A percentile compares a stretch with the other conserved stretches of the same genome.
phyloP scores from a whole-genome alignment of 1,139 yeast species.

The Entelexis sorbosivorans region DNA sequence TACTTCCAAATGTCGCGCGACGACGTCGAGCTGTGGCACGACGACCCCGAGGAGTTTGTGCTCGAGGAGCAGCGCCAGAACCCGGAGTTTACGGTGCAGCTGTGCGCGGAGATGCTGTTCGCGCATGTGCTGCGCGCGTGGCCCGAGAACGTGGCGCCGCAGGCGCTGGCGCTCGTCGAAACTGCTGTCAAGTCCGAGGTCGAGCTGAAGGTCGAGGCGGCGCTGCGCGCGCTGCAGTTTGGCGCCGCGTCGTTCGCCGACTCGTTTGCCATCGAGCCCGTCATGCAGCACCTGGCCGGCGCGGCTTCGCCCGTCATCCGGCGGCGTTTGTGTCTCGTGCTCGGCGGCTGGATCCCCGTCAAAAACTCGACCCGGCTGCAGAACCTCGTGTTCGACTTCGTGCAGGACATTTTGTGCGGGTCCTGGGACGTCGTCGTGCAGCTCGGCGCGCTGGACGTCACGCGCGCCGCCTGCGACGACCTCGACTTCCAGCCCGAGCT shows the following conservation, averaged over 20 bases:
- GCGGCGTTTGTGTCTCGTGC: constrained; percentile 63
- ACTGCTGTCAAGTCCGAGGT: constrained; percentile 36
- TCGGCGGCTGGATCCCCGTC: constrained; percentile 70
- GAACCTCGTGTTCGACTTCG: constrained; percentile 46
- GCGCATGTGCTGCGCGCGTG: constrained; percentile 61
- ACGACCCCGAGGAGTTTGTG: constrained; percentile 89
- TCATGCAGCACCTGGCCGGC: constrained; percentile 49
- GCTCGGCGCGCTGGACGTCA: constrained; percentile 62
- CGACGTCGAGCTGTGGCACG: constrained; percentile 70
- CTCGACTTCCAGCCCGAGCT: constrained; percentile 68
- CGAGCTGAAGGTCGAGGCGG: constrained; percentile 63
- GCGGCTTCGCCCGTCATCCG: constrained; percentile 44
- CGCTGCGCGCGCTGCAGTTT: constrained; percentile 68
- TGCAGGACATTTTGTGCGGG: constrained; percentile 7
- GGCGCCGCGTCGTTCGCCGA: constrained; percentile 48
- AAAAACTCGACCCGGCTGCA: constrained; percentile 49
- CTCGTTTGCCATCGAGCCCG: constrained; percentile 42
- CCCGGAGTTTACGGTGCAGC: constrained; percentile 77
- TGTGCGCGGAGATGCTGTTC: constrained; percentile 79
- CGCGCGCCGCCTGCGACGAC: constrained; percentile 62
- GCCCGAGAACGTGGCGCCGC: constrained; percentile 49
- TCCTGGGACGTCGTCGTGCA: constrained; percentile 59
- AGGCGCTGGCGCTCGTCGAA: constrained; percentile 49
- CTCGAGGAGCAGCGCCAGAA: constrained; percentile 65
- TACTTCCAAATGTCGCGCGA: constrained; percentile 61